Evolutionary conservation across 495 filamentous ascomycete species (phyloP).

Genomic region (Pseudoneurospora amorphoporcata): DNA sequence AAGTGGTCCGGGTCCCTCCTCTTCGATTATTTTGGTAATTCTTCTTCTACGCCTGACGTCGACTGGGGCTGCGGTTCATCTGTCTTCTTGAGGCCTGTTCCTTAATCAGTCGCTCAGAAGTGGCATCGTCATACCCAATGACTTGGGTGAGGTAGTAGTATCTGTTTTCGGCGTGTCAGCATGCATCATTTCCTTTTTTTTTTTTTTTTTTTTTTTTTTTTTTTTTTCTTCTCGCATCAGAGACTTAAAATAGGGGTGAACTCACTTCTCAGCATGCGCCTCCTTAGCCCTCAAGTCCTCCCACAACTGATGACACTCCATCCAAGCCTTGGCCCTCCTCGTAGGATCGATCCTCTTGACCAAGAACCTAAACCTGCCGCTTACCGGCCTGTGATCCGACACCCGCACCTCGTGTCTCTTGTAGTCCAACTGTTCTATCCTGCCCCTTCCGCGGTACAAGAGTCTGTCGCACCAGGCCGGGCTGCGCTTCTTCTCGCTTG

Average conservation of each 20-base stretch:
- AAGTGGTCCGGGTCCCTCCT: neutral
- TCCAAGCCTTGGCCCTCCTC: slow-evolving; percentile 55
- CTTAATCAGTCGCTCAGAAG: slow-evolving; percentile 25
- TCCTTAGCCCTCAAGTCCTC: slow-evolving; percentile 57
- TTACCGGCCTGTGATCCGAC: slow-evolving; percentile 90
- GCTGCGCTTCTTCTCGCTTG: slow-evolving; percentile 87
- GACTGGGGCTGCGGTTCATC: slow-evolving; percentile 20
- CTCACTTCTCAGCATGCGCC: slow-evolving; percentile 46
- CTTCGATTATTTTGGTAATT: neutral
- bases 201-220: too few species aligned
- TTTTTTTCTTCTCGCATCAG: neutral
- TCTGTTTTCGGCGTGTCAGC: slow-evolving; percentile 19
- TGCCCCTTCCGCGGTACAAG: slow-evolving; percentile 62
- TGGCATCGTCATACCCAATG: slow-evolving; percentile 36
- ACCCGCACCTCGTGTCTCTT: slow-evolving; percentile 77
- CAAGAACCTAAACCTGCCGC: slow-evolving; percentile 65
- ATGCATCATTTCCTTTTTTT: neutral
- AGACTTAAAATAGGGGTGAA: neutral
- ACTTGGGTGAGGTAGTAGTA: slow-evolving; percentile 34
- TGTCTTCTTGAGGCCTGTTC: slow-evolving; percentile 23
- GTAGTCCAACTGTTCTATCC: slow-evolving; percentile 81
- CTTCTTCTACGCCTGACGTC: slow-evolving; percentile 6
- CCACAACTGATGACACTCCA: slow-evolving; percentile 60
- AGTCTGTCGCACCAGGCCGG: slow-evolving; percentile 96
- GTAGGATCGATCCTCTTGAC: slow-evolving; percentile 67